A percentile compares a stretch with the other conserved stretches of the same genome.
Evolutionary conservation across 2,329 filamentous ascomycete species (phyloP).

Genomic region (Hypomyces rosellus): DNA sequence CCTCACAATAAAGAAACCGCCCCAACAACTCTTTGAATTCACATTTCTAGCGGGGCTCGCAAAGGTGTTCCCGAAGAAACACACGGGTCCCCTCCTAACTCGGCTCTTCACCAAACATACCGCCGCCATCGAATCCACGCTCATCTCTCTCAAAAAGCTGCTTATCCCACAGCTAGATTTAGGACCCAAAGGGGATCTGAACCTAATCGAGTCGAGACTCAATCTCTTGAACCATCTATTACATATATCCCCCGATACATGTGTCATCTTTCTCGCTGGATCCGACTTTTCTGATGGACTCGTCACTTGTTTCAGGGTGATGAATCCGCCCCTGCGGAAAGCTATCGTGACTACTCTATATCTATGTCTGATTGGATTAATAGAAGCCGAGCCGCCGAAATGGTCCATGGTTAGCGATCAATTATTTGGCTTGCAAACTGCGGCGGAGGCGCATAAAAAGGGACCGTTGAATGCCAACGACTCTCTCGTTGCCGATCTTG

Average conservation of each 20-base stretch:
- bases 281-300: slow-evolving; percentile 83
- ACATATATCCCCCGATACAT: slow-evolving; percentile 50
- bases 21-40: slow-evolving; percentile 54
- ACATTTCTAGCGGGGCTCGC: slow-evolving; percentile 63
- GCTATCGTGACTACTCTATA: slow-evolving; percentile 68
- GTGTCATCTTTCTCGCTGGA: slow-evolving; percentile 66
- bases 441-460: slow-evolving; percentile 57
- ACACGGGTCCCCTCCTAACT: slow-evolving; percentile 44
- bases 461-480: slow-evolving; percentile 53
- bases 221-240: slow-evolving; percentile 58
- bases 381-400: slow-evolving; percentile 60
- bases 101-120: slow-evolving; percentile 47
- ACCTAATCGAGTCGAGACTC: slow-evolving; percentile 48
- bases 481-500: slow-evolving; percentile 73
- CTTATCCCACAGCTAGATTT: slow-evolving; percentile 59
- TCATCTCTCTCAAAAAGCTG: slow-evolving; percentile 54
- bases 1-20: slow-evolving; percentile 34
- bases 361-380: slow-evolving; percentile 64
- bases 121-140: slow-evolving; percentile 43
- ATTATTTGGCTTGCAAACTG: slow-evolving; percentile 70
- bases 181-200: slow-evolving; percentile 49
- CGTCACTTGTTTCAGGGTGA: slow-evolving; percentile 56
- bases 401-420: slow-evolving; percentile 74
- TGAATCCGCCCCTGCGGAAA: slow-evolving; percentile 57
- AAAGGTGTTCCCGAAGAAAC: slow-evolving; percentile 59